Evolutionary conservation across 192 early-diverging fungal species (phyloP).

Genomic region (Ramicandelaber brevisporus): DNA sequence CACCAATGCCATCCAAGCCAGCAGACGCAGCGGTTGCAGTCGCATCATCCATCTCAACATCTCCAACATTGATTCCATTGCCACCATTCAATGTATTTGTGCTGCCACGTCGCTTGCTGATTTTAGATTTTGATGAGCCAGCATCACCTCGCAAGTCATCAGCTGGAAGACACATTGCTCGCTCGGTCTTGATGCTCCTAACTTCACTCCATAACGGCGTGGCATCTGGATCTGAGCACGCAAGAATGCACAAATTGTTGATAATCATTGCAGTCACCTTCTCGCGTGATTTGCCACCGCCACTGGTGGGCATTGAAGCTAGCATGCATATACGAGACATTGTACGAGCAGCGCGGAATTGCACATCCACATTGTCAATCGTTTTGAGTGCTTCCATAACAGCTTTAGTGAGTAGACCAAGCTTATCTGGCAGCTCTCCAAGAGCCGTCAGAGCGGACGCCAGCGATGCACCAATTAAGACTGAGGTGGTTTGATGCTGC

Average conservation of each 20-base stretch:
- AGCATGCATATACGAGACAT: slow-evolving; percentile 15
- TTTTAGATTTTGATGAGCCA: no score
- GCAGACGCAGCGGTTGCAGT: no score
- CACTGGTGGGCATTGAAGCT: slow-evolving; percentile 6
- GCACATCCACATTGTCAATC: slow-evolving; percentile 25
- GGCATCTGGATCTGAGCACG: slow-evolving; percentile 53
- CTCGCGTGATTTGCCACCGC: slow-evolving; percentile 3
- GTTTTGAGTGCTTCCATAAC: slow-evolving; percentile 68
- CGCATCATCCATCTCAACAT: no score
- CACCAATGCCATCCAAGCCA: no score
- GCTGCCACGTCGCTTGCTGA: no score
- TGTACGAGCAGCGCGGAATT: slow-evolving; percentile 24
- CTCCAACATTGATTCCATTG: no score
- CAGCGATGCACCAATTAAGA: slow-evolving; percentile 26
- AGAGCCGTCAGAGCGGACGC: slow-evolving; percentile 62
- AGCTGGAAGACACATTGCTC: no score
- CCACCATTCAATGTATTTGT: no score
- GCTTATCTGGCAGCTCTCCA: slow-evolving; percentile 47
- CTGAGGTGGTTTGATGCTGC: slow-evolving; percentile 32
- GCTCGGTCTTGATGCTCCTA: no score
- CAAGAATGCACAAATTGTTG: slow-evolving; percentile 59
- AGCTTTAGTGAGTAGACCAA: slow-evolving; percentile 60
- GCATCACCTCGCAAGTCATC: no score
- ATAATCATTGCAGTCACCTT: slow-evolving; percentile 53
- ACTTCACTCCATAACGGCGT: slow-evolving; percentile 34